Evolutionary conservation across 176 grass and related monocot species (phyloP).

Genomic region (Chrysopogon serrulatus): DNA sequence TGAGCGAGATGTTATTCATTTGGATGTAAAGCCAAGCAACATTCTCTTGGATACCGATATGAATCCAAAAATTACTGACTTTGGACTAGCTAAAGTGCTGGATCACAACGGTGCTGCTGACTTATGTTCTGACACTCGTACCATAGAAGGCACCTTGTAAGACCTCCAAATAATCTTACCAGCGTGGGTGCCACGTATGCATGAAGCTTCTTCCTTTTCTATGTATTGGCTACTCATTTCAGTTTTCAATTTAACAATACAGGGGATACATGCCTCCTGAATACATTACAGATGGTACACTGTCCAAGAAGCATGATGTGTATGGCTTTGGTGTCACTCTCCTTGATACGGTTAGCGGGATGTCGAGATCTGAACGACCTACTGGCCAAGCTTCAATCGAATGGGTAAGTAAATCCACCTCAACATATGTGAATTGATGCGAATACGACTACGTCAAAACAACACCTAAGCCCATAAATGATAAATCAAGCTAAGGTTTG

Average conservation of each 20-base stretch:
- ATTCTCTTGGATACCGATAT: background rate
- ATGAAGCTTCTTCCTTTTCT: no score
- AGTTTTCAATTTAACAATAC: background rate
- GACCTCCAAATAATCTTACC: background rate
- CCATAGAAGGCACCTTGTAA: background rate
- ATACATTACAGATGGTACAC: background rate
- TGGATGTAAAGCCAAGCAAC: background rate
- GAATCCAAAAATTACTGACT: no score
- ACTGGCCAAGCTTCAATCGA: background rate
- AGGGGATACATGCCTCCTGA: background rate
- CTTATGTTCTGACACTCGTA: background rate
- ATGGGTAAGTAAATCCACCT: background rate
- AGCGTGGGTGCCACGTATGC: no score
- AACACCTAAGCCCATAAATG: no score
- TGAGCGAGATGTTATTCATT: background rate
- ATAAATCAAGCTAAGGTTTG: no score
- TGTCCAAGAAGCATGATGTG: background rate
- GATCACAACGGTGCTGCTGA: background rate
- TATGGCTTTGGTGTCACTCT: background rate
- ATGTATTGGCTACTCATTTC: no score
- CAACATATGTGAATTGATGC: no score
- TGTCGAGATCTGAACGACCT: background rate
- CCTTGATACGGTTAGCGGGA: background rate
- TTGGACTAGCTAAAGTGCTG: background rate
- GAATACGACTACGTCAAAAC: no score